Evolutionary conservation across 1,284 basidiomycete species (phyloP), one percentile per base, ranked within the genome.

Genomic region (Exobasidium cylindrosporum): DNA sequence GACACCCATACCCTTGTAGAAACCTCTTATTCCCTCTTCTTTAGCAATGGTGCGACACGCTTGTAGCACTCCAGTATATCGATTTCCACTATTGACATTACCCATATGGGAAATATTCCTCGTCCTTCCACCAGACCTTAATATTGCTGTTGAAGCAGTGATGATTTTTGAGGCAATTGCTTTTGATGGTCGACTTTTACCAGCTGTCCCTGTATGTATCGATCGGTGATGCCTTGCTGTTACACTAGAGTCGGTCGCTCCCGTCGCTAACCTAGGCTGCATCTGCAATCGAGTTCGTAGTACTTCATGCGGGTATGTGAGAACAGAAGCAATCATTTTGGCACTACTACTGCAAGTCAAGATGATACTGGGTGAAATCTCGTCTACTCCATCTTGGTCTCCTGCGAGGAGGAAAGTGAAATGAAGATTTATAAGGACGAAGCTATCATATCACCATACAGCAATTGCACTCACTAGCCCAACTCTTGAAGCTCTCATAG

Each of bases 231-330:
- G 7, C 10, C 17, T 40, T 7, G 17, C 35, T 7, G 35, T 10
- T 10, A 40, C 35, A 40, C 7, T 7, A 7, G 35, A 17, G 17
- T 40, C 17, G 10, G 17, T 17, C 17, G 35, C 35, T 17, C 17
- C 35, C 10, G 35, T 17, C 17, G 35, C 35, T 7, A 32, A 44
- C 2, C 58, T 21, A 0, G 72, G 72, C 49, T 76, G 74, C 76
- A 79, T 79, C 64, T 79, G 77, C 31, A 79, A 54, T 4, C 74
- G 50, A 1, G 77, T 79, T 29, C 77, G 58, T 52, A 79, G 46
- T 10, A 79, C 77, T 61, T 79, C 77, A 61, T 79, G 77, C 23
- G 77, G 77, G 50, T 79, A 79, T 1, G 77, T 79, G 23, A 74
- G 70, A 0, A 78, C 65, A 24, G 65, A 69, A 1, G 77, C 77